phyloP scores from a whole-genome alignment of 2,329 filamentous ascomycete species.

The Calonectria pauciramosa region DNA sequence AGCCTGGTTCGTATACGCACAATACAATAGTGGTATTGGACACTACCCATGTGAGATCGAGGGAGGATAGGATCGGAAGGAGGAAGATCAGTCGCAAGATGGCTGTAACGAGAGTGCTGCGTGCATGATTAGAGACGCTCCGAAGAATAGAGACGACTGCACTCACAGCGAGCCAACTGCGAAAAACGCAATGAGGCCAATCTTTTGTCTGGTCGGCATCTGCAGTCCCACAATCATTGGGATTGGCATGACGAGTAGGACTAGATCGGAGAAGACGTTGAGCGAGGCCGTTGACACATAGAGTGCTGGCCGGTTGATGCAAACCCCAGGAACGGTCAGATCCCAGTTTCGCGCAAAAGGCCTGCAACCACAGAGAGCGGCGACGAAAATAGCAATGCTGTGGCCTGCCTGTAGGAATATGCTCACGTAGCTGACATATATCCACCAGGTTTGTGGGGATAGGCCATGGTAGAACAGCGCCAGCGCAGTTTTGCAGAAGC shows the following conservation, averaged over 20 bases:
- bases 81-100: slow-evolving; percentile 32
- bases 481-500: background rate
- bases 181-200: slow-evolving; percentile 57
- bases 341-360: slow-evolving; percentile 41
- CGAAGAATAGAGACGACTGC: no score
- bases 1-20: no score
- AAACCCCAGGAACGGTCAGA: slow-evolving; percentile 45
- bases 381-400: slow-evolving; percentile 46
- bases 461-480: background rate
- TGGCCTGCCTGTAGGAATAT: background rate
- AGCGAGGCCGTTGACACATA: slow-evolving; percentile 61
- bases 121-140: background rate
- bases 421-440: background rate
- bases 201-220: slow-evolving; percentile 59
- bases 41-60: slow-evolving; percentile 32
- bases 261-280: slow-evolving; percentile 61
- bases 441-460: background rate
- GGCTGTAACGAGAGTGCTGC: slow-evolving; percentile 31
- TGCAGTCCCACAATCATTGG: slow-evolving; percentile 57
- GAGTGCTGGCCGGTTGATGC: slow-evolving; percentile 59
- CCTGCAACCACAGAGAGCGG: slow-evolving; percentile 44
- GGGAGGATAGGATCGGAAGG: slow-evolving; percentile 18
- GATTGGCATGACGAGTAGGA: slow-evolving; percentile 59
- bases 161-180: slow-evolving; percentile 50
- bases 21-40: background rate